These are phyloP conservation scores for Candida yuanshanica DNA, from an alignment of 805 yeast genomes.

Conservation along the genomic window DNA sequence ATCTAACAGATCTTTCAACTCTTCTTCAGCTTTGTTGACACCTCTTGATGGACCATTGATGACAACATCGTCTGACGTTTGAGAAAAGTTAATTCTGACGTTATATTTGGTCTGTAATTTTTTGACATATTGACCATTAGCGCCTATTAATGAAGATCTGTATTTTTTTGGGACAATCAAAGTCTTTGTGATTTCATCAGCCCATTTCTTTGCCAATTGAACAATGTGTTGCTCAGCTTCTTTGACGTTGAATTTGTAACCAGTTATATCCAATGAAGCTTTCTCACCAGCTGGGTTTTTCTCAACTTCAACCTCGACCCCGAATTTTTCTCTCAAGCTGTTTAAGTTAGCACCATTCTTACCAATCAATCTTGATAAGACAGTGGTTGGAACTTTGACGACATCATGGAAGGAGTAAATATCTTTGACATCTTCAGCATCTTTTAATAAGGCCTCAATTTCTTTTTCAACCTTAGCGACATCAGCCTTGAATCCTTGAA, in stretches of 20 bases:
- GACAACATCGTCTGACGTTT: conserved; percentile 51
- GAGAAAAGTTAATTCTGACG: conserved; percentile 75
- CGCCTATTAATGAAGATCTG: conserved; percentile 81
- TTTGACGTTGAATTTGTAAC: conserved; percentile 72
- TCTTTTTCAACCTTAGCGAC: conserved; percentile 50
- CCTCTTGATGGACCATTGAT: conserved; percentile 89
- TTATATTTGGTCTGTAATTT: conserved; percentile 84
- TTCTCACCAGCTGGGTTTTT: conserved; percentile 41
- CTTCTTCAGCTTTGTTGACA: conserved; percentile 77
- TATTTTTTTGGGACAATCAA: conserved; percentile 68
- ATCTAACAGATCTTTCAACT: conserved; percentile 72
- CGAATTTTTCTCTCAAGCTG: conserved; percentile 64
- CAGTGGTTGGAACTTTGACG: conserved; percentile 57
- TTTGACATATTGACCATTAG: conserved; percentile 71
- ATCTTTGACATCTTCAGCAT: conserved; percentile 45
- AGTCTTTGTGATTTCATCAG: conserved; percentile 68
- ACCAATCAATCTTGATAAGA: conserved; percentile 82
- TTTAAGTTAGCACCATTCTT: conserved; percentile 75
- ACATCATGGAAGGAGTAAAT: conserved; percentile 37
- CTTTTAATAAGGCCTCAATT: conserved; percentile 48
- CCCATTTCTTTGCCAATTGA: conserved; percentile 64
- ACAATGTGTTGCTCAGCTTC: conserved; percentile 58
- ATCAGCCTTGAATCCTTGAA: conserved; percentile 67
- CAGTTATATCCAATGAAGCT: conserved; percentile 57
- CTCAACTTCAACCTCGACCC: conserved; percentile 70